A percentile compares a stretch with the other conserved stretches of the same genome.
phyloP scores from a whole-genome alignment of 768 basidiomycete genomes.

The Asterophora parasitica region DNA sequence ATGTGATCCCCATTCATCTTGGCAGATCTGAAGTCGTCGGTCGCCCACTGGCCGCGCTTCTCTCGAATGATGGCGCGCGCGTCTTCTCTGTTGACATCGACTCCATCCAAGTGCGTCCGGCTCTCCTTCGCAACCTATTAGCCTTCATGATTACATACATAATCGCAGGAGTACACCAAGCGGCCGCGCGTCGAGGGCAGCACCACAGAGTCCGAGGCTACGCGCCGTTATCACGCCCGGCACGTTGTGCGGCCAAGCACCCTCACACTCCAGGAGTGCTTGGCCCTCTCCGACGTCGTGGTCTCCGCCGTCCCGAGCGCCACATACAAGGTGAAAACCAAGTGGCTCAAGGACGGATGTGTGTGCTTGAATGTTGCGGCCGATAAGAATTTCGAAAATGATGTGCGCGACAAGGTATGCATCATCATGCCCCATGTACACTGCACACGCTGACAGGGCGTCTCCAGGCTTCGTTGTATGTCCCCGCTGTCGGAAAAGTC shows the following conservation, averaged over 20 bases:
- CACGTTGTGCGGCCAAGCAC: constrained; percentile 74
- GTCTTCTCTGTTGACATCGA: constrained; percentile 96
- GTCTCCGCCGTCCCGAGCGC: constrained; percentile 88
- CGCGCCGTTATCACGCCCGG: constrained; percentile 70
- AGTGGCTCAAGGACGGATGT: constrained; percentile 89
- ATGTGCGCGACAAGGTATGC: constrained; percentile 85
- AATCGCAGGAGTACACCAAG: constrained; percentile 80
- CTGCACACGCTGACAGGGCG: background rate
- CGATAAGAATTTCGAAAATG: constrained; percentile 94
- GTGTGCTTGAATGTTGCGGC: constrained; percentile 89
- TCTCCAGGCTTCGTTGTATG: constrained; percentile 81
- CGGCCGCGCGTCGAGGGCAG: constrained; percentile 50
- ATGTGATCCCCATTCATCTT: constrained; percentile 4
- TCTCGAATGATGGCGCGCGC: constrained; percentile 94
- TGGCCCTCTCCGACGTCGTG: constrained; percentile 86
- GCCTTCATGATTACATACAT: background rate
- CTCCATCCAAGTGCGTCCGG: constrained; percentile 67
- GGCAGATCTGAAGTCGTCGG: constrained; percentile 93
- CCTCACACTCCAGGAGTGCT: constrained; percentile 71
- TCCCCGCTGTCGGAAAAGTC: constrained; percentile 96
- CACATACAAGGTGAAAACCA: constrained; percentile 85
- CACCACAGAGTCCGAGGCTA: constrained; percentile 27
- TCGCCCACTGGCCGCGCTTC: constrained; percentile 89
- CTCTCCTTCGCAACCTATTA: no score
- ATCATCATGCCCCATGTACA: no score